Conservation (phyloP, 148 eudicot species). For the Rhododendron vialii region DNA sequence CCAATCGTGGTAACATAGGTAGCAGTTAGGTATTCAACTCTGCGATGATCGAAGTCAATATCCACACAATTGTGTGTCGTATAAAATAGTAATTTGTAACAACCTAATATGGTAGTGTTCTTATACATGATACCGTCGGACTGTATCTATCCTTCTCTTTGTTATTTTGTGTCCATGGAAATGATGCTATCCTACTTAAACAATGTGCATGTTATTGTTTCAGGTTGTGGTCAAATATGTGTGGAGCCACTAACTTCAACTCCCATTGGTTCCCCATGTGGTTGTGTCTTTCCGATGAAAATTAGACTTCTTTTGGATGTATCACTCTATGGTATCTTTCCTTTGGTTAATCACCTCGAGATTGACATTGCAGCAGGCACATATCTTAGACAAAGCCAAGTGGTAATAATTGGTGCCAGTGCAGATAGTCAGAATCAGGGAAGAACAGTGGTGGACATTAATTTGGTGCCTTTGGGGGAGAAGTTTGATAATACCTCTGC, state of each 20-base stretch:
- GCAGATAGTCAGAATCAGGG: conserved; percentile 76
- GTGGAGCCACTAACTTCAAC: conserved; percentile 71
- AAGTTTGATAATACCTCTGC: conserved; percentile 95
- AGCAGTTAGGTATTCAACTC: background rate
- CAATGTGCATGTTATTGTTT: conserved; percentile 4
- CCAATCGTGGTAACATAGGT: background rate
- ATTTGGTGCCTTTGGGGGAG: conserved; percentile 88
- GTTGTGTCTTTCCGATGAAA: conserved; percentile 93
- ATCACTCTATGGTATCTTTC: conserved; percentile 66
- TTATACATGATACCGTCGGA: background rate
- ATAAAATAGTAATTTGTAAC: background rate
- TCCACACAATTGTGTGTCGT: background rate
- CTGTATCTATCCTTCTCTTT: background rate
- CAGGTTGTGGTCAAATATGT: conserved; percentile 90
- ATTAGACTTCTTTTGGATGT: conserved; percentile 67
- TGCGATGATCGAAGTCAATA: background rate
- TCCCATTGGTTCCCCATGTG: conserved; percentile 75
- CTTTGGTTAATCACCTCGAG: conserved; percentile 66
- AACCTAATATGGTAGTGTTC: background rate
- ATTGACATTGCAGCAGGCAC: conserved; percentile 88
- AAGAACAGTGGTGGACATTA: conserved; percentile 71
- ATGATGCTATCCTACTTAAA: background rate
- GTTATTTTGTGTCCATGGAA: too few species aligned
- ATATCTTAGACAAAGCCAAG: conserved; percentile 77
- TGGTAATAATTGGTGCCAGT: conserved; percentile 77